phyloP scores from a whole-genome alignment of 2,329 filamentous ascomycete species.

The Capronia epimyces region DNA sequence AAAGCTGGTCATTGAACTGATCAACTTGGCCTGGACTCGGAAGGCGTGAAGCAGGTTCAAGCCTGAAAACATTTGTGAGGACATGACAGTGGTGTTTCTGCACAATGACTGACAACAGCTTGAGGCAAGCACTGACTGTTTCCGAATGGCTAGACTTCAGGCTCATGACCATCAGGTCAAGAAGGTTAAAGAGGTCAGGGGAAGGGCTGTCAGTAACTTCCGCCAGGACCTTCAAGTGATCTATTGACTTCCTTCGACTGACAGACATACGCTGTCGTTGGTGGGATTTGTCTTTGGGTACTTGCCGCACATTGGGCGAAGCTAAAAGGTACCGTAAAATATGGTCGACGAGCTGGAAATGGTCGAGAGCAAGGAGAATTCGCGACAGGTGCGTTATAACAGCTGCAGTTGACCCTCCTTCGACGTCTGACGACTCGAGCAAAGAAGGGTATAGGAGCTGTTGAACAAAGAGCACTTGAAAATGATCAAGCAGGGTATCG shows the following conservation, averaged over 20 bases:
- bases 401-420: constrained; percentile 92
- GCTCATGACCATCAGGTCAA: constrained; percentile 83
- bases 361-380: constrained; percentile 84
- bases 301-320: constrained; percentile 47
- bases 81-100: constrained; percentile 85
- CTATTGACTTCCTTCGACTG: constrained; percentile 80
- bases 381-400: constrained; percentile 88
- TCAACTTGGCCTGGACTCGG: constrained; percentile 48
- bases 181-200: constrained; percentile 84
- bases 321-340: constrained; percentile 89
- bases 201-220: constrained; percentile 70
- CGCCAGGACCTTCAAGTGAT: constrained; percentile 74
- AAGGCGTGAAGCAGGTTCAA: constrained; percentile 37
- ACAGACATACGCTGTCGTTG: constrained; percentile 38
- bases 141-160: constrained; percentile 78
- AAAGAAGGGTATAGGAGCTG: constrained; percentile 94
- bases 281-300: constrained; percentile 34
- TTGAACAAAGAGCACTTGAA: constrained; percentile 91
- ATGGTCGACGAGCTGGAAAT: constrained; percentile 88
- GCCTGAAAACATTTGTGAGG: constrained; percentile 65
- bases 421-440: constrained; percentile 91
- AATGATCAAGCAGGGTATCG: constrained; percentile 89
- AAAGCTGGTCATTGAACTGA: constrained; percentile 39
- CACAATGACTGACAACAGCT: constrained; percentile 78
- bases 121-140: constrained; percentile 82